Evolutionary conservation across 768 basidiomycete species (phyloP).

Genomic region (Pleurotus ostreatus): DNA sequence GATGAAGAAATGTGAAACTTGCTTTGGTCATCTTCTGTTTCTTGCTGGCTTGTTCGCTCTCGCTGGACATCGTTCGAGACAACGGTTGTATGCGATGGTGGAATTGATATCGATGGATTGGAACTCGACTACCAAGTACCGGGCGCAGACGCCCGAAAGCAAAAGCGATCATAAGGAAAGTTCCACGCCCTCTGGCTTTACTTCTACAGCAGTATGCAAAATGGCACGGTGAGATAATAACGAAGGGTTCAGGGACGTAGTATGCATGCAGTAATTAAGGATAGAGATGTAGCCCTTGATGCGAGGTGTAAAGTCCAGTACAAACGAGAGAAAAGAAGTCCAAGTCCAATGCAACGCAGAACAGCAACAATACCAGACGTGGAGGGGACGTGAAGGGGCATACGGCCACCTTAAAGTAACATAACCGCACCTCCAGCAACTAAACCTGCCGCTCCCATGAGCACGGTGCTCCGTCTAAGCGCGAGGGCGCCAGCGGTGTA

Average conservation of each 20-base stretch:
- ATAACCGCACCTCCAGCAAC: constrained; percentile 46
- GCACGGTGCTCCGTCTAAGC: constrained; percentile 39
- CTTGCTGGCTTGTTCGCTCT: constrained; percentile 16
- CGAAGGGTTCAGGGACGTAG: not conserved
- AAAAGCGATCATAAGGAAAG: not conserved
- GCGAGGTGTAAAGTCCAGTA: too few relatives aligned
- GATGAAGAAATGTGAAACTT: constrained; percentile 9
- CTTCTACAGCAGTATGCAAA: not conserved
- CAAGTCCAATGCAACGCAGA: too few relatives aligned
- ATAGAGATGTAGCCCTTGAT: not conserved
- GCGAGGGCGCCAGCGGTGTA: constrained; percentile 57
- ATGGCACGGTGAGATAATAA: not conserved
- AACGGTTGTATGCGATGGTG: not conserved
- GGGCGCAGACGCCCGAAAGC: not conserved
- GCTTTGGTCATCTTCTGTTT: constrained; percentile 41
- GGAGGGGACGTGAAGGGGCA: too few relatives aligned
- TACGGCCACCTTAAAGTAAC: constrained; percentile 28
- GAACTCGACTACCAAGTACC: not conserved
- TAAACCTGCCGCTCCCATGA: constrained; percentile 41
- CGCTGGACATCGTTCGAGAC: constrained; percentile 5
- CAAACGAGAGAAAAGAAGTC: too few relatives aligned
- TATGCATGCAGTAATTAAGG: not conserved
- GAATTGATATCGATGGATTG: constrained; percentile 1
- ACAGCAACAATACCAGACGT: too few relatives aligned
- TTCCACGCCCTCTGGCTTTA: not conserved